Base-by-base conservation (phyloP, 495 filamentous ascomycete species). In the Aspergillus leporis region DNA sequence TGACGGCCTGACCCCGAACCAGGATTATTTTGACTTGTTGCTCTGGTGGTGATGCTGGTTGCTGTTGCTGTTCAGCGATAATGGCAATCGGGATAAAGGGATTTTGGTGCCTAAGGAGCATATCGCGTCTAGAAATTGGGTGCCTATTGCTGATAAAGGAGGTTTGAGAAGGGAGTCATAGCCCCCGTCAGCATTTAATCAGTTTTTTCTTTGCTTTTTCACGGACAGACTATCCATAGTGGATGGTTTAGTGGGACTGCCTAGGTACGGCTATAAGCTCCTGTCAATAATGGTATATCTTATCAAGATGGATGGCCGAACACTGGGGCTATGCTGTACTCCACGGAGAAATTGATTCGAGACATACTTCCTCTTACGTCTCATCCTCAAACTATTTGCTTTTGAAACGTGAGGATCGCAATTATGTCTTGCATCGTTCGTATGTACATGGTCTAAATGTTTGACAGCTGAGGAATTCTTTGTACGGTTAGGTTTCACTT, bases 401-500 rank as follows among this genome's bases (percentile, higher is more conserved):
- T 53, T 10, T 36, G 51, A 36, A 53, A 40, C 19, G 19, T 31
- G 32, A 53, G 51, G 43, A 47, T 23, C 43, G 7, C 43, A 47
- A 47, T 23, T 38, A 53, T 53, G 51, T 21, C 51, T 53, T 38
- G 51, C 51, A 23, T 21, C 21, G 51, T 38, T 53, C 40, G 32
- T 23, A 53, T 53, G n/a, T 38, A 38, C 48, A 34, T 34, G 46
- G 40, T 28, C 53, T 13, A 25, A 22, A 22, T 40, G 18, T 32
- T 51, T 51, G n/a, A 41, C 21, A n/a, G 13, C 34, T 9, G 30
- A 9, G 3, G 31, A 4, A 23, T 53, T 30, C 51, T 40, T 32
- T 51, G 32, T 53, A 32, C 19, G 23, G 51, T 40, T n/a, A 53
- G 51, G 51, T 53, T 53, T 53, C 51, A 53, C 19, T 25, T 40